Base-by-base conservation (phyloP, 2,329 filamentous ascomycete genomes). In the Penicillium sp. region DNA sequence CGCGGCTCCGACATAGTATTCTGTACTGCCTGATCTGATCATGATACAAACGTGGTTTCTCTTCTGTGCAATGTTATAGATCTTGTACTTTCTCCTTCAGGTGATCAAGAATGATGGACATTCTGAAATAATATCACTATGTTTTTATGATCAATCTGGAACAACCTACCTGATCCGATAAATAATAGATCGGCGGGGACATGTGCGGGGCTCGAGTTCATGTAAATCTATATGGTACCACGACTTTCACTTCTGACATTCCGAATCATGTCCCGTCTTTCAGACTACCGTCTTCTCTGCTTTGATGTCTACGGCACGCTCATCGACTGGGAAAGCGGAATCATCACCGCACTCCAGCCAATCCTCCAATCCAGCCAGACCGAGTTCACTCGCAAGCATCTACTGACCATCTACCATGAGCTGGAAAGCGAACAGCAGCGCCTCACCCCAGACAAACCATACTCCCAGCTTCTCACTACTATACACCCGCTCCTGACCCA, bases 281-380 rank as follows among this genome's bases (percentile, higher is more conserved):
- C 66, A 9, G 68, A 75, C 52, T 82, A 79, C 70, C 75, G 74
- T 24, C 73, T 84, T 57, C 83, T 91, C 49, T 86, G 85, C 66
- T 91, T 93, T 74, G 90, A 93, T 74, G 86, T 89, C 77, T 93
- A 90, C 72, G 89, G 90, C 71, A 93, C 90, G 0, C 81, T 93
- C 3, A 84, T 93, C 58, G 88, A 93, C 77, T 91, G 88, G 89
- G 87, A 91, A 71, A 70, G 77, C n/a, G 88, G 88, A 57, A 82
- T 91, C 55, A 73, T 82, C 51, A 62, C 73, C 2, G 79, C 82
- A 3, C 79, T 91, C 1, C 56, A 73, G 33, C 73, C 77, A 10
- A 68, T 79, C 5, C 67, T 72, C 27, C 69, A 79, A 27, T 64
- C 68, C 55, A 68, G 70, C 39, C 73, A 80, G 68, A 58, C 70